A percentile compares a stretch with the other conserved stretches of the same genome.
Evolutionary conservation across 331 rosid genomes (phyloP).

Genomic region (Saraca asoca): DNA sequence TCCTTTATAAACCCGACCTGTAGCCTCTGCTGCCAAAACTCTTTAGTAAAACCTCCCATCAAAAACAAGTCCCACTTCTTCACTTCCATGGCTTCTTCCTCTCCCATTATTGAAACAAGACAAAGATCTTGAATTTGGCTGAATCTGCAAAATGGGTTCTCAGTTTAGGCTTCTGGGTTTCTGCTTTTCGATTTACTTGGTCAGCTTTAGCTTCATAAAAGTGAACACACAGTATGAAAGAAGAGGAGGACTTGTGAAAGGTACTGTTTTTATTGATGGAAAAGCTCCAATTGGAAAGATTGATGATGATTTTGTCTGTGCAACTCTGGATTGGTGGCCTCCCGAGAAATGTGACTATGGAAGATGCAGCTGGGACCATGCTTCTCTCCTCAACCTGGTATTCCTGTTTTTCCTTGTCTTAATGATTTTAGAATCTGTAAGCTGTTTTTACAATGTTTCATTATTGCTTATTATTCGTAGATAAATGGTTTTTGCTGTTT

Average conservation of each 20-base stretch:
- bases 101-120: slow-evolving; percentile 16
- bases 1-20: slow-evolving; percentile 1
- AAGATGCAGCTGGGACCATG: slow-evolving; percentile 80
- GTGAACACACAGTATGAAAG: slow-evolving; percentile 38
- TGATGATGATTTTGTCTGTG: slow-evolving; percentile 84
- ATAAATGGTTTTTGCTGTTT: not conserved
- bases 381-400: slow-evolving; percentile 95
- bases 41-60: slow-evolving; percentile 9
- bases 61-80: not conserved
- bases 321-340: slow-evolving; percentile 99
- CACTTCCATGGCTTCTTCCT: slow-evolving; percentile 22
- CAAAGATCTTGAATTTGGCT: slow-evolving; percentile 47
- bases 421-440: slow-evolving; percentile 16
- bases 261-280: slow-evolving; percentile 57
- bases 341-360: slow-evolving; percentile 96
- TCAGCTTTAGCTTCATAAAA: slow-evolving; percentile 35
- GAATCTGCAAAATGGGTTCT: slow-evolving; percentile 56
- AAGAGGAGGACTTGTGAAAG: slow-evolving; percentile 43
- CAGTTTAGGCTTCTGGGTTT: slow-evolving; percentile 49
- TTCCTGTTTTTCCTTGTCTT: not conserved
- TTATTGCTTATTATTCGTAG: not conserved
- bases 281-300: slow-evolving; percentile 57
- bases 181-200: slow-evolving; percentile 50
- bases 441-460: slow-evolving; percentile 11
- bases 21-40: not conserved